phyloP scores from a whole-genome alignment of 495 filamentous ascomycete species.

The Penicillium taxi region DNA sequence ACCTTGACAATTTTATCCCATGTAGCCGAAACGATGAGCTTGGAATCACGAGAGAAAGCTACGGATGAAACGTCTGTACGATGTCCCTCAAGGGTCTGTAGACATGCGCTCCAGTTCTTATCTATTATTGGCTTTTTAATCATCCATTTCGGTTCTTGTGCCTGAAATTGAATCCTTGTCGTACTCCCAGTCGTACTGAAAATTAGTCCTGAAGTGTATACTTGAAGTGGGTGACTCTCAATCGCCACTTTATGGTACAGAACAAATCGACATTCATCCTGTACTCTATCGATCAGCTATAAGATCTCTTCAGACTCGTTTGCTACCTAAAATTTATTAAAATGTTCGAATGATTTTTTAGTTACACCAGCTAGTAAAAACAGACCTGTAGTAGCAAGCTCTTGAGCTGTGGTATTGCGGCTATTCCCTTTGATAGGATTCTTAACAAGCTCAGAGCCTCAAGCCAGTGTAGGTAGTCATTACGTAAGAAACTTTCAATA shows the following conservation, averaged over 20 bases:
- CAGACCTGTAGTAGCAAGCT: conserved; percentile 6
- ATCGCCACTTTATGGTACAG: neutral
- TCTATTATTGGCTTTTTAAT: neutral
- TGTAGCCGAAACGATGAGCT: neutral
- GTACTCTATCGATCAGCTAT: neutral
- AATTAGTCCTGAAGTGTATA: neutral
- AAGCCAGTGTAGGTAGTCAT: conserved; percentile 29
- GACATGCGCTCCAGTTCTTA: neutral
- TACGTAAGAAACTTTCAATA: conserved; percentile 15
- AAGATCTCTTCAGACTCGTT: neutral
- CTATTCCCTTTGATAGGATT: conserved; percentile 20
- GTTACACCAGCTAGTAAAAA: neutral
- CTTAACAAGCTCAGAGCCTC: conserved; percentile 27
- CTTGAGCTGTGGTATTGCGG: conserved; percentile 10
- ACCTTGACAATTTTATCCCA: neutral
- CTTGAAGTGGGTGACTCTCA: neutral
- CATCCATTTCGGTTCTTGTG: neutral
- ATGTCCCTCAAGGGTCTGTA: conserved; percentile 1
- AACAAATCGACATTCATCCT: neutral
- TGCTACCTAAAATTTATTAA: neutral
- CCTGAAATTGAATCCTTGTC: neutral
- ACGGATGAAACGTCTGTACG: neutral
- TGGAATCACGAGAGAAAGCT: neutral
- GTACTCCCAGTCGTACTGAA: neutral
- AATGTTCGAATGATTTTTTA: neutral